These are phyloP conservation scores for Brachypodium distachyon DNA, from an alignment of 202 grass and related monocot species.

Conservation along the genomic window DNA sequence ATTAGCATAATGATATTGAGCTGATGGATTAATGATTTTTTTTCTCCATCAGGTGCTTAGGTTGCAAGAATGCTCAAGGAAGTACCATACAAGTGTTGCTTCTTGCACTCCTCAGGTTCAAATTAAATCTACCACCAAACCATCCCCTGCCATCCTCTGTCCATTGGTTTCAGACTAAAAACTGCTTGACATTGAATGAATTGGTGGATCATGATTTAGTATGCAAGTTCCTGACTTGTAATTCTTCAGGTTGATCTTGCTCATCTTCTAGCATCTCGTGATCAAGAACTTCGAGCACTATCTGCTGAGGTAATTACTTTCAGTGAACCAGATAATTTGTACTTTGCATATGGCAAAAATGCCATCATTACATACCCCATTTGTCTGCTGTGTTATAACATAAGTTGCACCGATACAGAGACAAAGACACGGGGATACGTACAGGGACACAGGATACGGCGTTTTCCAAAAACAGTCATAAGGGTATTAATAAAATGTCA, in stretches of 20 bases:
- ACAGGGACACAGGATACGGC: no score
- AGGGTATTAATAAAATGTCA: no score
- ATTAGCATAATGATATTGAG: background rate
- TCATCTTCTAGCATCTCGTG: slow-evolving; percentile 87
- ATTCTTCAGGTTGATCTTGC: slow-evolving; percentile 83
- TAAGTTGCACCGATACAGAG: no score
- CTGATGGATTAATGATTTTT: background rate
- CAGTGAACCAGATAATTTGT: background rate
- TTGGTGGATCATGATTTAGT: background rate
- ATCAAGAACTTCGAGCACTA: slow-evolving; percentile 91
- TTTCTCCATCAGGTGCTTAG: slow-evolving; percentile 65
- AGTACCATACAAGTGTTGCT: slow-evolving; percentile 86
- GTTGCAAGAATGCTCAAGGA: slow-evolving; percentile 93
- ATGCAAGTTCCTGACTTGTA: slow-evolving; percentile 1
- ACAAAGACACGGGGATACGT: no score
- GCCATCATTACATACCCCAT: background rate
- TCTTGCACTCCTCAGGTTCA: slow-evolving; percentile 70
- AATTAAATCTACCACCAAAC: background rate
- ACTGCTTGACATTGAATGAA: background rate
- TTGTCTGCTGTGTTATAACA: background rate
- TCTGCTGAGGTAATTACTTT: slow-evolving; percentile 74
- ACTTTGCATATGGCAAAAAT: background rate
- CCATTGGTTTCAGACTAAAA: background rate
- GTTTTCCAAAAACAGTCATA: no score
- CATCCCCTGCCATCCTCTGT: background rate